These are phyloP conservation scores for Tripterygium wilfordii DNA, from an alignment of 177 flowering plant genomes.

Conservation along the genomic window DNA sequence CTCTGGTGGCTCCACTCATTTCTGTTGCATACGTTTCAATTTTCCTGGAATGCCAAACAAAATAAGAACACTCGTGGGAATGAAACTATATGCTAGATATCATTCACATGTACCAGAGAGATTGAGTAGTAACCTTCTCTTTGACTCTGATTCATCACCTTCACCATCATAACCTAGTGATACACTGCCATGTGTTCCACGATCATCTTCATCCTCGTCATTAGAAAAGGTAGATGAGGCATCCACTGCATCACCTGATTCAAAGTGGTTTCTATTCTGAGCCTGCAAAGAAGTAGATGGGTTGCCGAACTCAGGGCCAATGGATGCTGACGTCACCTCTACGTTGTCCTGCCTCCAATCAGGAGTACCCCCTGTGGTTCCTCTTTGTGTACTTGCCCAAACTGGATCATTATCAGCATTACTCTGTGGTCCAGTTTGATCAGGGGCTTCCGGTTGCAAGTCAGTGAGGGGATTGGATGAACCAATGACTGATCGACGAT, in stretches of 20 bases:
- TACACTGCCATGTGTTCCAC: slow-evolving; percentile 66
- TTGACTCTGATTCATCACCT: slow-evolving; percentile 88
- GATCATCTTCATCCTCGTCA: slow-evolving; percentile 79
- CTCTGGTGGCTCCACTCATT: slow-evolving; percentile 70
- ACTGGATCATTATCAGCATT: slow-evolving; percentile 30
- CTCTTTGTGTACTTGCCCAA: slow-evolving; percentile 41
- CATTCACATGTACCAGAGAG: not conserved
- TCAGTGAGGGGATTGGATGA: slow-evolving; percentile 37
- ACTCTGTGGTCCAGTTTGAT: slow-evolving; percentile 27
- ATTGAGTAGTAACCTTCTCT: slow-evolving; percentile 55
- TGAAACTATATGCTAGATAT: not conserved
- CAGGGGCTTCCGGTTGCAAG: slow-evolving; percentile 36
- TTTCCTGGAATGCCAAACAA: slow-evolving; percentile 45
- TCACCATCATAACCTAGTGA: slow-evolving; percentile 69
- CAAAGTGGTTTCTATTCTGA: slow-evolving; percentile 37
- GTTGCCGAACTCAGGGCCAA: slow-evolving; percentile 38
- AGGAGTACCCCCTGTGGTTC: slow-evolving; percentile 17
- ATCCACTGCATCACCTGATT: slow-evolving; percentile 53
- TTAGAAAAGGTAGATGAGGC: slow-evolving; percentile 68
- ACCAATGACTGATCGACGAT: slow-evolving; percentile 54
- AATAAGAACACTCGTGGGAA: not conserved
- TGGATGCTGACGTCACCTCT: slow-evolving; percentile 46
- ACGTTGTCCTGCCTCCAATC: slow-evolving; percentile 52
- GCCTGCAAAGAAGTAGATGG: slow-evolving; percentile 36
- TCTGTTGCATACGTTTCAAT: slow-evolving; percentile 64